phyloP scores from a whole-genome alignment of 495 filamentous ascomycete genomes.

The Xylona heveae region DNA sequence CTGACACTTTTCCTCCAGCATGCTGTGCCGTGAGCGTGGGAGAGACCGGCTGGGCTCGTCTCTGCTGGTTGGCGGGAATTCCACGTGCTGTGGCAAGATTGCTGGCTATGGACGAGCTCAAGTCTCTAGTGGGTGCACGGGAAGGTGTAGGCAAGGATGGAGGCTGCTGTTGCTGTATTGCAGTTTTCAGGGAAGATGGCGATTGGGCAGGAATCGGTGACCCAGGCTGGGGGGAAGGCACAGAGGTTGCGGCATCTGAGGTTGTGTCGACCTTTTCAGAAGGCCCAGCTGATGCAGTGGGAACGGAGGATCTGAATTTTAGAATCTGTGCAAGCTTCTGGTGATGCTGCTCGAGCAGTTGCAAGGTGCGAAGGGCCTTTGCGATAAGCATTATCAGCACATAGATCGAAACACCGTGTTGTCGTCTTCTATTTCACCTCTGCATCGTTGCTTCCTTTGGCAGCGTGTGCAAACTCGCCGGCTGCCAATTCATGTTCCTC shows the following conservation, averaged over 20 bases:
- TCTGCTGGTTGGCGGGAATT: conserved; percentile 48
- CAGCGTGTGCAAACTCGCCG: conserved; percentile 69
- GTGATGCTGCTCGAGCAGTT: conserved; percentile 73
- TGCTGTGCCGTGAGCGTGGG: conserved; percentile 56
- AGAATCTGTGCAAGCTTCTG: conserved; percentile 56
- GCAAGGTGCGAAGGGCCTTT: conserved; percentile 60
- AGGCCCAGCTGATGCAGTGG: conserved; percentile 10
- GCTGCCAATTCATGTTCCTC: conserved; percentile 80
- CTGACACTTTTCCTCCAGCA: conserved; percentile 49
- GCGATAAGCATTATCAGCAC: conserved; percentile 3
- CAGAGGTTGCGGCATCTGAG: not conserved
- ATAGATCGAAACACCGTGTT: not conserved
- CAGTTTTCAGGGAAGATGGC: no score
- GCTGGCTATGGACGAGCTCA: conserved; percentile 71
- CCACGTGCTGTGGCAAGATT: conserved; percentile 78
- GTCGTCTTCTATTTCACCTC: conserved; percentile 29
- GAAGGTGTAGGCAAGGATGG: conserved; percentile 23
- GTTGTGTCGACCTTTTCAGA: conserved; percentile 1
- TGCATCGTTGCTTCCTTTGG: conserved; percentile 46
- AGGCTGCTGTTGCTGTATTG: conserved; percentile 20
- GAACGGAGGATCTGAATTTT: conserved; percentile 43
- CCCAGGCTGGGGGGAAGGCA: not conserved
- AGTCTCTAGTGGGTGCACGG: conserved; percentile 36
- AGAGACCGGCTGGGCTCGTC: conserved; percentile 25
- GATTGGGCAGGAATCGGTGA: conserved; percentile 1